These are phyloP conservation scores for Penicillium lagena DNA, from an alignment of 495 filamentous ascomycete genomes.

Conservation along the genomic window DNA sequence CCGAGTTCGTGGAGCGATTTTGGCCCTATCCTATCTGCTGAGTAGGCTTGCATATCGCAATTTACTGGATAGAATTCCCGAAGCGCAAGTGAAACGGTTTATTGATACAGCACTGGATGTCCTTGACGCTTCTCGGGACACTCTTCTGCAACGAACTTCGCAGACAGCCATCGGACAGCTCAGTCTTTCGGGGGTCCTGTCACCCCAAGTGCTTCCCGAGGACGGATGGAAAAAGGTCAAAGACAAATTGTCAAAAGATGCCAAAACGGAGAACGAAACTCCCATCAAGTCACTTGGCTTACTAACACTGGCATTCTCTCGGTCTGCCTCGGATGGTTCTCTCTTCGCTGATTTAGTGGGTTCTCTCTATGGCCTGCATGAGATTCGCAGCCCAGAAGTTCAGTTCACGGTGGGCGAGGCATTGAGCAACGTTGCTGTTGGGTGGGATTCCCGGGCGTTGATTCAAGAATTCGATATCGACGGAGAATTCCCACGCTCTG, in stretches of 20 bases:
- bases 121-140: constrained; percentile 45
- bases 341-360: constrained; percentile 42
- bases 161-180: constrained; percentile 68
- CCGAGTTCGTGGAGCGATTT: constrained; percentile 52
- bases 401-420: constrained; percentile 90
- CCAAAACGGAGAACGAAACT: constrained; percentile 75
- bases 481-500: constrained; percentile 32
- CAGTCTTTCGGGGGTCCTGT: constrained; percentile 59
- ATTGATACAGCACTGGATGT: constrained; percentile 39
- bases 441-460: constrained; percentile 68
- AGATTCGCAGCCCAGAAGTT: constrained; percentile 73
- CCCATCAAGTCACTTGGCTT: constrained; percentile 70
- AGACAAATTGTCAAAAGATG: constrained; percentile 53
- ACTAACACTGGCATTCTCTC: constrained; percentile 49
- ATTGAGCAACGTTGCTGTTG: constrained; percentile 63
- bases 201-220: constrained; percentile 27
- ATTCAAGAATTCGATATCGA: constrained; percentile 57
- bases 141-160: constrained; percentile 51
- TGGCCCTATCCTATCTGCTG: constrained; percentile 52
- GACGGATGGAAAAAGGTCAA: constrained; percentile 40
- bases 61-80: constrained; percentile 19
- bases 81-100: constrained; percentile 28
- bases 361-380: constrained; percentile 68
- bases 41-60: constrained; percentile 52
- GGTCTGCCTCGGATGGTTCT: constrained; percentile 20